Base-by-base conservation (phyloP, 2,329 filamentous ascomycete genomes). In the Ceratocystis huliohia region DNA sequence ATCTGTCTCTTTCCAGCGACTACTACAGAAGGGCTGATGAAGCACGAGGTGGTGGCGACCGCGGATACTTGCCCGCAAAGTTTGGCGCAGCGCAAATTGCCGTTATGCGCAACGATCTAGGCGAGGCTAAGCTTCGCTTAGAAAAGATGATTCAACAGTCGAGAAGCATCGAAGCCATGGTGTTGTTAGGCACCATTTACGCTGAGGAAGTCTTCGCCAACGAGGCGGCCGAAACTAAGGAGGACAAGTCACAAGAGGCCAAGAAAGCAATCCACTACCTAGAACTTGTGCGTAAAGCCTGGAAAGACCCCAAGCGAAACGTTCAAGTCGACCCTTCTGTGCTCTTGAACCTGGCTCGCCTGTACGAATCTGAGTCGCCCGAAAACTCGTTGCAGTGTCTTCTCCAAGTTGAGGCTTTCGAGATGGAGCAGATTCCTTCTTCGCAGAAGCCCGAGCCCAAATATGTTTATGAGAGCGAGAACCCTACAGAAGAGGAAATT, bases 301-400 rank as follows among this genome's bases (percentile, higher is more conserved):
- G 94, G 94, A 96, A 93, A 76, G 92, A 97, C 70, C 82, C 91
- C 2, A 96, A 94, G 78, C 93, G 88, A 76, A 90, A 89, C 68
- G 76, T 92, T 2, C 79, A 84, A 0, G 87, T 91, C 0, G 94
- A 99, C 73, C 82, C 91, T 22, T 88, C 91, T 0, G 92, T 99
- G 5, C 80, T 99, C 28, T 82, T 99, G 30, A 97, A 96, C 70
- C 83, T 99, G 46, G 90, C 94, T 25, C 86, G 93, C 28, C 82
- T 99, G 0, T 97, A 97, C 73, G 95, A 99, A 77, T 80, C 76
- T 2, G 89, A 93, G 4, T 82, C 87, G 28, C 90, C 94, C 0
- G 92, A 97, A 30, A 96, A 94, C 78, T 94, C 92, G 66, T 80
- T 97, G 66, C 89, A 94, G 73, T 97, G 93, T 72, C 81, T 99